phyloP scores from a whole-genome alignment of 2,329 filamentous ascomycete genomes.

The Elsinoe arachidis region DNA sequence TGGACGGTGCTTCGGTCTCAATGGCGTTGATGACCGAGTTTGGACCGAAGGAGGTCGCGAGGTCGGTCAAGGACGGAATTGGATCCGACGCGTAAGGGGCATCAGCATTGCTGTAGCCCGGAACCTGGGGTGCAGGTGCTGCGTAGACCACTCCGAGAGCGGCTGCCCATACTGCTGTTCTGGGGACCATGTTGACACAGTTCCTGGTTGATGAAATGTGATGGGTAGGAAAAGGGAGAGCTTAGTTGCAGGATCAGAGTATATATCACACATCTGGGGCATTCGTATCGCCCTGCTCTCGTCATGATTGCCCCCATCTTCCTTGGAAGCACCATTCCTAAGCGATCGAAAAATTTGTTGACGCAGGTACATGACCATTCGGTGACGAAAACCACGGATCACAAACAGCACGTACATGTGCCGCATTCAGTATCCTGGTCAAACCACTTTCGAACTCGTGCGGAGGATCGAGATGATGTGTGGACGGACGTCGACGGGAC shows the following conservation, averaged over 20 bases:
- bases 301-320: conserved; percentile 6
- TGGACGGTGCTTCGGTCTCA: conserved; percentile 24
- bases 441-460: background rate
- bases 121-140: conserved; percentile 16
- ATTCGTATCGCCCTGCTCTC: background rate
- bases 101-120: conserved; percentile 39
- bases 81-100: conserved; percentile 32
- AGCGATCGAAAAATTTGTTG: background rate
- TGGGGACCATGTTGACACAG: conserved; percentile 8
- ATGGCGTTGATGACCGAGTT: conserved; percentile 37
- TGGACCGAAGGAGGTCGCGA: conserved; percentile 36
- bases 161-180: background rate
- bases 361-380: background rate
- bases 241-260: background rate
- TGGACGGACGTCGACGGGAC: background rate
- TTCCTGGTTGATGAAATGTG: background rate
- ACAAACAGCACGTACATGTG: background rate
- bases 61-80: conserved; percentile 25
- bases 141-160: background rate
- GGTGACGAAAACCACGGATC: background rate
- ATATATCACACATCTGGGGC: background rate
- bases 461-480: background rate
- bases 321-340: background rate
- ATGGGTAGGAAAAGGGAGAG: background rate
- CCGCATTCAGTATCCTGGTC: background rate